Percentiles rank a stretch among this genome's conserved stretches.
phyloP scores from a whole-genome alignment of 2,329 filamentous ascomycete species.

The Sporothrix pseudoabietina region DNA sequence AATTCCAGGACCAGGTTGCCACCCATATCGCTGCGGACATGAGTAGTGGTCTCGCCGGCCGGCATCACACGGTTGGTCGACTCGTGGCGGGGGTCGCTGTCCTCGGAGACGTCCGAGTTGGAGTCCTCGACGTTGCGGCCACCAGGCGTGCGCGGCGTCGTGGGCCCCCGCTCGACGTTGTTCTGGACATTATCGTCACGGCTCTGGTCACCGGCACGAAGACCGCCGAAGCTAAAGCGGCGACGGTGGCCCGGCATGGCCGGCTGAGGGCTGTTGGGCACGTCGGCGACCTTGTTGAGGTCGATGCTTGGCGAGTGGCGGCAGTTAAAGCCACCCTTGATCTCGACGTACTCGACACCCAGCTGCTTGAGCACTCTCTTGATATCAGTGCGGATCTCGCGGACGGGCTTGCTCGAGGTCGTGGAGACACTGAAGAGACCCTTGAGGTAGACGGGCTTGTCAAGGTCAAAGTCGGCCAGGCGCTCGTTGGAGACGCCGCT shows the following conservation, averaged over 20 bases:
- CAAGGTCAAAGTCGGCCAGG: conserved; percentile 70
- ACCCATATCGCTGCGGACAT: conserved; percentile 86
- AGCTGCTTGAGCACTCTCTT: conserved; percentile 86
- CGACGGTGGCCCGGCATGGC: conserved; percentile 63
- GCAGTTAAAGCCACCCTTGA: conserved; percentile 91
- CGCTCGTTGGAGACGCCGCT: conserved; percentile 64
- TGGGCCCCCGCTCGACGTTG: conserved; percentile 52
- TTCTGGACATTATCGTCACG: conserved; percentile 67
- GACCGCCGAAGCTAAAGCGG: conserved; percentile 81
- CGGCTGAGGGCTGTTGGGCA: conserved; percentile 60
- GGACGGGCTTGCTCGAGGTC: conserved; percentile 86
- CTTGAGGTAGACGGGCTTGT: conserved; percentile 94
- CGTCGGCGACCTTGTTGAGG: conserved; percentile 70
- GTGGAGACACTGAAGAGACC: conserved; percentile 97
- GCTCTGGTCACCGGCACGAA: conserved; percentile 54
- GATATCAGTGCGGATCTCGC: conserved; percentile 84
- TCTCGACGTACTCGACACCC: conserved; percentile 88
- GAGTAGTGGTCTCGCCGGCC: conserved; percentile 85
- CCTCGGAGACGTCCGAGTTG: conserved; percentile 83
- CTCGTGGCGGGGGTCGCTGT: conserved; percentile 63
- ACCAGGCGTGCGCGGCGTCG: conserved; percentile 54
- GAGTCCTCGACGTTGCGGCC: conserved; percentile 67
- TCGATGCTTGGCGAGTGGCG: conserved; percentile 88
- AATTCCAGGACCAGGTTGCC: conserved; percentile 84
- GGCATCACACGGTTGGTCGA: conserved; percentile 47